Conservation (phyloP, 768 basidiomycete species). For the Hericium erinaceus region DNA sequence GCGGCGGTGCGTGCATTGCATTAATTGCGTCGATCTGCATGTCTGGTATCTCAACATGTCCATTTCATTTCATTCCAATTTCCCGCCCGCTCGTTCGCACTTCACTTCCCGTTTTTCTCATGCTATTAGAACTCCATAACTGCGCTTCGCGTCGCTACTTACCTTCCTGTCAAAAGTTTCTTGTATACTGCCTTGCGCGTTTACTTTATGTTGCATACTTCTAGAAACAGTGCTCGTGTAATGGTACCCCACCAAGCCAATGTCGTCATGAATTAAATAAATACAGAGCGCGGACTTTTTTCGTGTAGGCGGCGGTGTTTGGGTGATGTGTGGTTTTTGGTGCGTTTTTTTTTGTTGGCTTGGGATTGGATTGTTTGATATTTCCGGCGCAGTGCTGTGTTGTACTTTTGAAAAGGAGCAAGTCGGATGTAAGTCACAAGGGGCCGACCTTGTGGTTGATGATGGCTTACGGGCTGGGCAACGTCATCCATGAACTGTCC, state of each 20-base stretch:
- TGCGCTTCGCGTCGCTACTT: neutral
- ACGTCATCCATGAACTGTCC: too few relatives aligned
- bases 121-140: neutral
- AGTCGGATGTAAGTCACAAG: too few relatives aligned
- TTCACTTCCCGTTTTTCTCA: neutral
- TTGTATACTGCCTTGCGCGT: constrained; percentile 2
- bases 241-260: constrained; percentile 13
- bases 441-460: too few relatives aligned
- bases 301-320: neutral
- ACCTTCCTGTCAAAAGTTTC: constrained; percentile 4
- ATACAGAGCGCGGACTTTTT: neutral
- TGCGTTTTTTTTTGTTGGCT: too few relatives aligned
- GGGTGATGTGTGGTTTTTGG: too few relatives aligned
- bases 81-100: neutral
- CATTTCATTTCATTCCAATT: neutral
- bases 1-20: too few relatives aligned
- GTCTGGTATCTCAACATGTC: too few relatives aligned
- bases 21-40: too few relatives aligned
- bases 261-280: neutral
- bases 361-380: too few relatives aligned
- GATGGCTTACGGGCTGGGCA: too few relatives aligned
- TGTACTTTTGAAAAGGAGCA: too few relatives aligned
- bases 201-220: constrained; percentile 8
- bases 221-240: constrained; percentile 23
- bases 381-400: too few relatives aligned